Base-by-base conservation (phyloP, 495 filamentous ascomycete genomes). In the Corynascus novoguineensis region DNA sequence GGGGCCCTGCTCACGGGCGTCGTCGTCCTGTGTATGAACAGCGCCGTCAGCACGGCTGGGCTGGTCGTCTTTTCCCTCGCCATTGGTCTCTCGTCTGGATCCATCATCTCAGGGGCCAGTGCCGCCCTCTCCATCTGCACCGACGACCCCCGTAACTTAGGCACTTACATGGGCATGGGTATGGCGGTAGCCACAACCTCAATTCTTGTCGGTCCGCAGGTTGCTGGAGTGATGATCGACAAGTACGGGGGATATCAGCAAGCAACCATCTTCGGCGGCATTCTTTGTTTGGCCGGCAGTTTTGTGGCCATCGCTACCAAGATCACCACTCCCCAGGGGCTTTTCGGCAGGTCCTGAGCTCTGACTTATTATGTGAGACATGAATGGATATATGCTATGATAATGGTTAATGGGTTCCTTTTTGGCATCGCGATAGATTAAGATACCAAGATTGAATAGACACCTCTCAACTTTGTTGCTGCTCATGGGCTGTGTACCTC, bases 141-240 rank as follows among this genome's bases (percentile, higher is more conserved):
- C 6, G 64, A 64, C 25, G 65, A 78, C 50, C 72, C 73, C 1
- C 65, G 66, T 53, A 62, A 81, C 32, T 66, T 81, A 17, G 79
- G 80, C 1, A 81, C 79, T 0, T 83, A 83, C 58, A 75, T 81
- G 53, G 79, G 80, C 17, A 79, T 79, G 77, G 79, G 75, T 2
- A 70, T 83, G 64, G 68, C 68, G 0, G 12, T 80, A 14, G 64
- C 62, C 4, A 70, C 78, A 0, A 37, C 81, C 6, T 75, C 71
- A 1, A 64, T 66, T 4, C 46, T 83, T 50, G 74, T 82, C 31
- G 79, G 80, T 0, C 80, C 82, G 15, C 81, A 81, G 0, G 69
- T 81, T 17, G 78, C 75, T 54, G 82, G 81, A 0, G 74, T 68
- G 2, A 54, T 83, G 41, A 31, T 80, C 8, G 66, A 62, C 12